A percentile compares a stretch with the other conserved stretches of the same genome.
These are phyloP conservation scores for Zelopaecilomyces penicillatus DNA, from an alignment of 2,329 filamentous ascomycete species.

Conservation along the genomic window DNA sequence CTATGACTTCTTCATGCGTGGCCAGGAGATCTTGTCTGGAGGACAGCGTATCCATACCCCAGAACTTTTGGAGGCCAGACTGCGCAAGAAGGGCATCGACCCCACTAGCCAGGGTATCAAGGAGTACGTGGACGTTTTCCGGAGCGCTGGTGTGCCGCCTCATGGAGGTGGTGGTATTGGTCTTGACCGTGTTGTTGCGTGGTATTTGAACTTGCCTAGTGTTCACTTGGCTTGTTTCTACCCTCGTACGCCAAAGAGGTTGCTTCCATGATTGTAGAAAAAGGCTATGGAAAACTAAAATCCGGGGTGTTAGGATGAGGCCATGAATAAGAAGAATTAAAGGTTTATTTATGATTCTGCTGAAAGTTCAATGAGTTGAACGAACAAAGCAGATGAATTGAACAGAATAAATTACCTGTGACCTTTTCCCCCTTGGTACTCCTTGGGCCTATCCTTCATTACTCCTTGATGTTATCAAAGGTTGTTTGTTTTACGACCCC, in stretches of 20 bases:
- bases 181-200: conserved; percentile 63
- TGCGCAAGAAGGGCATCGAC: conserved; percentile 73
- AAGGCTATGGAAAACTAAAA: too few relatives aligned
- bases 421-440: too few relatives aligned
- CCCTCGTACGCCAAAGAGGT: conserved; percentile 51
- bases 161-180: conserved; percentile 36
- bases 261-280: conserved; percentile 29
- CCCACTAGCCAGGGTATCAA: conserved; percentile 68
- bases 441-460: too few relatives aligned
- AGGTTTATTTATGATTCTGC: too few relatives aligned
- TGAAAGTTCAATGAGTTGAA: too few relatives aligned
- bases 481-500: too few relatives aligned
- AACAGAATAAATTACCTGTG: too few relatives aligned
- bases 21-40: conserved; percentile 86
- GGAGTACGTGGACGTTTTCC: conserved; percentile 80
- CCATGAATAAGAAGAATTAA: too few relatives aligned
- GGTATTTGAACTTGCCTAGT: conserved; percentile 50
- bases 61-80: conserved; percentile 64
- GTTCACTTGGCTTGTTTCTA: conserved; percentile 52
- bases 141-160: conserved; percentile 73
- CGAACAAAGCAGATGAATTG: too few relatives aligned
- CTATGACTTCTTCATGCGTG: conserved; percentile 81
- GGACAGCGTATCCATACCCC: conserved; percentile 87
- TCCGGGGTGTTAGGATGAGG: too few relatives aligned
- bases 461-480: too few relatives aligned